phyloP scores from a whole-genome alignment of 352 stramenopile genomes.

The Pilasporangium apinafurcum region DNA sequence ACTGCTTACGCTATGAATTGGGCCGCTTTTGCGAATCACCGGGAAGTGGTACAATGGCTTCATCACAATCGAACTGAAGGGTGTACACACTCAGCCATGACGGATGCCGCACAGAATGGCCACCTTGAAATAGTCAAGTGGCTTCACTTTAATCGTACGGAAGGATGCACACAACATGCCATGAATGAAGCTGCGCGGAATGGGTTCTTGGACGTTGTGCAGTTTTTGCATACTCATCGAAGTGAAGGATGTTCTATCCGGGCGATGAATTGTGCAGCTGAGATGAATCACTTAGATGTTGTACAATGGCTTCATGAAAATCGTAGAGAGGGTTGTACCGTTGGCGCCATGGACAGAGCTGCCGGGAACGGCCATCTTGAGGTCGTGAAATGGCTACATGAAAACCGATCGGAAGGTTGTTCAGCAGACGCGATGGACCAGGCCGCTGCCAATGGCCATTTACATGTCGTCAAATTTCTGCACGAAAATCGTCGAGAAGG shows the following conservation, averaged over 20 bases:
- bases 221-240: conserved; percentile 1
- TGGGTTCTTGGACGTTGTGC: background rate
- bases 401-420: conserved; percentile 1
- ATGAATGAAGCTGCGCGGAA: conserved; percentile 1
- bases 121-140: background rate
- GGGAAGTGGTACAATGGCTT: too few relatives aligned
- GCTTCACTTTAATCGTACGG: background rate
- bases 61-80: too few relatives aligned
- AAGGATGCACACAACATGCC: background rate
- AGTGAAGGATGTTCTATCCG: background rate
- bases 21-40: too few relatives aligned
- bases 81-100: too few relatives aligned
- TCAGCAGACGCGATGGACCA: conserved; percentile 1
- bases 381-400: conserved; percentile 1
- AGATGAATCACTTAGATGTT: background rate
- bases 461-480: conserved; percentile 2
- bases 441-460: background rate
- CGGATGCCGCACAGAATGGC: too few relatives aligned
- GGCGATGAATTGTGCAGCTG: conserved; percentile 3
- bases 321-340: background rate
- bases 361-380: background rate
- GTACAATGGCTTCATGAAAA: conserved; percentile 1
- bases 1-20: too few relatives aligned
- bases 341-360: background rate
- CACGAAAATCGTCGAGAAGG: conserved; percentile 2